Conservation (phyloP, 1,139 yeast genomes). For the Nakaseomyces nivariensis region DNA sequence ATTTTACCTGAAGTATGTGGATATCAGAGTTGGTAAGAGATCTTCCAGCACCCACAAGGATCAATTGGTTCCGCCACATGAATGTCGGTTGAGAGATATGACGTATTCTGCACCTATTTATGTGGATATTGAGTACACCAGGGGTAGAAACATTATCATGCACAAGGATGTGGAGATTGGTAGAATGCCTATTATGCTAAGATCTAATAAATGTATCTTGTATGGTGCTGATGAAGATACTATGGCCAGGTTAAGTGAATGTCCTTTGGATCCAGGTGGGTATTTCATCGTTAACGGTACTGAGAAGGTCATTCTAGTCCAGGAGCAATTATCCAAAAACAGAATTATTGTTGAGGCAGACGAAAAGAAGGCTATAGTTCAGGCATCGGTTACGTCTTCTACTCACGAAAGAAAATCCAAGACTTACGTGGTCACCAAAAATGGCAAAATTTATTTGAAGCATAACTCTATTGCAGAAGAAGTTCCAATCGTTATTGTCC, state of each 20-base stretch:
- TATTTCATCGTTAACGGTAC: slow-evolving; percentile 96
- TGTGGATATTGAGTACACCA: slow-evolving; percentile 93
- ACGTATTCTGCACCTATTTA: slow-evolving; percentile 94
- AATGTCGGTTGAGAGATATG: slow-evolving; percentile 88
- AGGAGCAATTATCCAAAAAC: slow-evolving; percentile 92
- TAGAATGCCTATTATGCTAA: slow-evolving; percentile 94
- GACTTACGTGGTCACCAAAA: slow-evolving; percentile 88
- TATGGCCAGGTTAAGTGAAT: slow-evolving; percentile 86
- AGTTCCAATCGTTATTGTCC: slow-evolving; percentile 82
- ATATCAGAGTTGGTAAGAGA: slow-evolving; percentile 77
- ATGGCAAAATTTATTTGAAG: slow-evolving; percentile 78
- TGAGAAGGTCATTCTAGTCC: slow-evolving; percentile 91
- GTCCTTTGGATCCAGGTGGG: slow-evolving; percentile 99
- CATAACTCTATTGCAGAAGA: slow-evolving; percentile 95
- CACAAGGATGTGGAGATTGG: slow-evolving; percentile 91
- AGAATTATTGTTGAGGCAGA: slow-evolving; percentile 98
- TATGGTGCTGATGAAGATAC: slow-evolving; percentile 66
- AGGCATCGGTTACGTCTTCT: slow-evolving; percentile 94
- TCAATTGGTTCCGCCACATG: slow-evolving; percentile 75
- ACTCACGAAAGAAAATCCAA: slow-evolving; percentile 97
- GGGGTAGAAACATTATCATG: slow-evolving; percentile 85
- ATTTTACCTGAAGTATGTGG: slow-evolving; percentile 82
- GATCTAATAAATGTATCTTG: slow-evolving; percentile 83
- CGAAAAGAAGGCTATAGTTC: slow-evolving; percentile 86
- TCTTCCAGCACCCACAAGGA: slow-evolving; percentile 40